Base-by-base conservation (phyloP, 2,329 filamentous ascomycete species). In the Fusarium solani-melongenae region DNA sequence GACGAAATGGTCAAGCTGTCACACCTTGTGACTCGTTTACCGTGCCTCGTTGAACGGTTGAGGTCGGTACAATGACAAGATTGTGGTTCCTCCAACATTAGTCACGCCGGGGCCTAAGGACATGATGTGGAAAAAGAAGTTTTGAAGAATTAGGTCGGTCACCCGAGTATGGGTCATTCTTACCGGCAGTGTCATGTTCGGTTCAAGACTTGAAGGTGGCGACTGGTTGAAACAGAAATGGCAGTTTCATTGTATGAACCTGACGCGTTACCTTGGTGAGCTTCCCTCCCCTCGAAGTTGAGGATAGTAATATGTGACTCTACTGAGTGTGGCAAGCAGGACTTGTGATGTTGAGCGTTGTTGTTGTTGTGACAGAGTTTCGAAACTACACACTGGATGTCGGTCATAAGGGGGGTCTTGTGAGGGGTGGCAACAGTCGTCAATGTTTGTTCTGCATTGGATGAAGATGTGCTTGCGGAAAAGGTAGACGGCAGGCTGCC, bases 11-110 rank as follows among this genome's bases (percentile, higher is more conserved):
- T 22, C 31, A 51, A 41, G 46, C 38, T 49, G 20, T 62, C 24
- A 64, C 62, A 62, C 34, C 64, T 44, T 64, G 57, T 70, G 61
- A 53, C 66, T 60, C 41, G 31, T 59, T 57, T 27, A 9, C 53
- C 22, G 38, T 33, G 9, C 67, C 41, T 57, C 65, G 63, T 36
- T 57, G 33, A 5, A 41, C 56, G 64, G 56, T 56, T 66, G 20
- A 59, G 11, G 31, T 61, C 55, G 57, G 60, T 55, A 69, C 36
- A 66, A 36, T 59, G 24, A 39, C 38, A 31, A 6, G 46, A 11
- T 4, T 61, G 56, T 57, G 11, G 20, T 60, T 64, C 15, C 24
- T 62, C 27, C 29, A 12, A 33, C 34, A 57, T 49, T 46, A 61
- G 64, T 74, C 67, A 63, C 66, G 64, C 57, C 55, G 51, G 10